These are phyloP conservation scores for Sarcodon sp. DNA, from an alignment of 768 basidiomycete species.

Conservation along the genomic window DNA sequence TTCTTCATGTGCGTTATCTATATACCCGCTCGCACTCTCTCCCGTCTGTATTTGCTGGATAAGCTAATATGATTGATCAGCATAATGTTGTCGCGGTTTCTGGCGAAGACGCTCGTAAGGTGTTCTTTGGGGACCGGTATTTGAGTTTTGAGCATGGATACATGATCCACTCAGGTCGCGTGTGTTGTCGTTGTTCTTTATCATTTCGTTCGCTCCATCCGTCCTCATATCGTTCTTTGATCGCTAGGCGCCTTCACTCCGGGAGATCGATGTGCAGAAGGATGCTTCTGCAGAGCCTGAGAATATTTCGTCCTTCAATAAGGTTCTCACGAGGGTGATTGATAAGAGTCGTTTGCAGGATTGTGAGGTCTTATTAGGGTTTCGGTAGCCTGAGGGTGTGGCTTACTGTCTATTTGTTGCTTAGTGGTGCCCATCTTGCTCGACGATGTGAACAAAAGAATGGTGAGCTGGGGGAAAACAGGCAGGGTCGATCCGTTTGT, in stretches of 20 bases:
- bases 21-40: too few relatives aligned
- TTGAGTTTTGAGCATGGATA: not conserved
- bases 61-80: too few relatives aligned
- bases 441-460: not conserved
- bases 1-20: too few relatives aligned
- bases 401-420: not conserved
- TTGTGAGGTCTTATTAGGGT: not conserved
- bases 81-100: too few relatives aligned
- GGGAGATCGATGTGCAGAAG: not conserved
- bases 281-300: not conserved
- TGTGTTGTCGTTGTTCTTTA: not conserved
- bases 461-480: not conserved
- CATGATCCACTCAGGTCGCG: not conserved
- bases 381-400: not conserved
- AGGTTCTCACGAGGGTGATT: not conserved
- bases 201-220: not conserved
- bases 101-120: not conserved
- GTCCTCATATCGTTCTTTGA: not conserved
- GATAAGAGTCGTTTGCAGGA: not conserved
- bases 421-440: not conserved
- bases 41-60: too few relatives aligned
- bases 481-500: not conserved
- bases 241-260: not conserved
- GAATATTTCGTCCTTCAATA: not conserved
- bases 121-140: not conserved